Percentiles rank a stretch among this genome's conserved stretches.
phyloP scores from a whole-genome alignment of 108 stramenopile genomes.

The Cyclotella kingstonii region DNA sequence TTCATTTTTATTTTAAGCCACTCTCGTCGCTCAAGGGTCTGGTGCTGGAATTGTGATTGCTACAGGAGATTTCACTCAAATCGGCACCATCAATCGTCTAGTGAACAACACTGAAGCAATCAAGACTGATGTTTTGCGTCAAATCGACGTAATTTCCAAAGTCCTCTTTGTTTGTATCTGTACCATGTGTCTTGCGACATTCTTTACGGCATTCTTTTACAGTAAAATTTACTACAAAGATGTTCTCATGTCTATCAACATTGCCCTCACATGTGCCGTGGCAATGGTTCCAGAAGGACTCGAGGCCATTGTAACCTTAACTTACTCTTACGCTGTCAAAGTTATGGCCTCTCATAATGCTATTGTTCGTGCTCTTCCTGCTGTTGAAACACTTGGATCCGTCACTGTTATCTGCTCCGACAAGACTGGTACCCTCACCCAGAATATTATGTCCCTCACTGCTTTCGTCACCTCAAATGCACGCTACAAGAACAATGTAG shows the following conservation, averaged over 20 bases:
- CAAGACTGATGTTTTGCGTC: constrained; percentile 91
- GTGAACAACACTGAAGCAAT: constrained; percentile 76
- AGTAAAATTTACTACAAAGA: constrained; percentile 22
- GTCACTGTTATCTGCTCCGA: constrained; percentile 95
- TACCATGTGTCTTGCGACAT: constrained; percentile 73
- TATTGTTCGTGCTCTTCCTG: constrained; percentile 87
- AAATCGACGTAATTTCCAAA: constrained; percentile 89
- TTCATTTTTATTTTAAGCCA: constrained; percentile 68
- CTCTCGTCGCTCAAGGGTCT: constrained; percentile 86
- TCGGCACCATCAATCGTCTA: constrained; percentile 90
- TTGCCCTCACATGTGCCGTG: constrained; percentile 86
- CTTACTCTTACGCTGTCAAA: constrained; percentile 85
- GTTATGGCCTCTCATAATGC: constrained; percentile 89
- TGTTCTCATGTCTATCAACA: constrained; percentile 65
- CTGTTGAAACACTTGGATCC: constrained; percentile 97
- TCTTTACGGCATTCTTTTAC: constrained; percentile 72
- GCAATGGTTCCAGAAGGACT: constrained; percentile 98
- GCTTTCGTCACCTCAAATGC: constrained; percentile 75
- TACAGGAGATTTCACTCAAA: constrained; percentile 90
- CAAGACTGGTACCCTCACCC: constrained; percentile 98
- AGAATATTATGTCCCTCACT: constrained; percentile 90
- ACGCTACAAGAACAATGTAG: constrained; percentile 60
- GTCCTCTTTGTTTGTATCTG: constrained; percentile 78
- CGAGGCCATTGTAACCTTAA: constrained; percentile 92
- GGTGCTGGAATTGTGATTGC: constrained; percentile 82